Base-by-base conservation (phyloP, 345 rosid genomes). In the Murraya paniculata region DNA sequence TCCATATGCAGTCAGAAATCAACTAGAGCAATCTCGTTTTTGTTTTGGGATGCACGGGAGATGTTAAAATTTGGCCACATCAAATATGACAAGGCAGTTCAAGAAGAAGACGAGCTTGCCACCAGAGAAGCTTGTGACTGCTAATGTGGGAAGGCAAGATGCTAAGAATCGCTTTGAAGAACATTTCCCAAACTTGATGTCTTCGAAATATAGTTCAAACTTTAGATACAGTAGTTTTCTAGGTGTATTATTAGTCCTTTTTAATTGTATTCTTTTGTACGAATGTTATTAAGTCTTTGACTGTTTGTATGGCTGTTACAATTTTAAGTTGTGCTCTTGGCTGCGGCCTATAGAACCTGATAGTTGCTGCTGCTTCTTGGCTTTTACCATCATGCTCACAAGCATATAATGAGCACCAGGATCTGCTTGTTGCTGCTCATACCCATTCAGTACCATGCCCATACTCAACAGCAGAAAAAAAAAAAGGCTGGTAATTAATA, bases 161-260 rank as follows among this genome's bases (percentile, higher is more conserved):
- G 98, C 93, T 19, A 90, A 96, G 88, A 96, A 96, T 87, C 98
- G 94, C 84, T 92, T 96, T 25, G 98, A 94, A 84, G 99, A 96
- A 71, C 97, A 96, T 61, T 93, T 94, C 71, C 89, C 98, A 24
- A 90, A 96, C 87, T 74, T 96, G 79, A 96, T 96, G 98, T 94
- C 99, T 25, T 90, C 98, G n/a, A 68, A 96, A 92, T 91, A 92
- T 94, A 33, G 94, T 91, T 35, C 99, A 96, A 84, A 96, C 98
- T 27, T 80, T 96, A 76, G 98, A 94, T 84, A 92, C 98, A 9
- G 98, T 94, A 31, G 97, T 90, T 69, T 96, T 94, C 84, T 94
- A 83, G 82, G 48, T 13, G 41, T 11, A 0, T 0, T 45, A 45
- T 18, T 0, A 18, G 69, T 24, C 33, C 25, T 9, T 1, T 1